These are phyloP conservation scores for Colletotrichum orbiculare DNA, from an alignment of 2,329 filamentous ascomycete genomes.

Conservation along the genomic window DNA sequence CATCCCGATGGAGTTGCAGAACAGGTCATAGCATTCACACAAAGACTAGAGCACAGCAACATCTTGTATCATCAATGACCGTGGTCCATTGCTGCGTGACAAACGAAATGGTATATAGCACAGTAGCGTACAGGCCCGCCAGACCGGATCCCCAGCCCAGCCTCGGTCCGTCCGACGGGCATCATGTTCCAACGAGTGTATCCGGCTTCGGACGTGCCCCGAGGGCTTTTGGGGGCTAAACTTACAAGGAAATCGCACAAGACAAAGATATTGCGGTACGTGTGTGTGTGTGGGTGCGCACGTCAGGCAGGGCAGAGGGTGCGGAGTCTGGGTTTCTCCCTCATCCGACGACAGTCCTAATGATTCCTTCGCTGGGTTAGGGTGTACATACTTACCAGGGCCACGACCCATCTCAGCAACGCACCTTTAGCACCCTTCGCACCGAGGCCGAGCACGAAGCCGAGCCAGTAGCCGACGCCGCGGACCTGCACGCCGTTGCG, in stretches of 20 bases:
- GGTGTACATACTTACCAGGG: conserved; percentile 47
- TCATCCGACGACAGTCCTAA: conserved; percentile 45
- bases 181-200: conserved; percentile 27
- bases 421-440: conserved; percentile 60
- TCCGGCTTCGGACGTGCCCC: neutral
- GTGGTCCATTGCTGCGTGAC: conserved; percentile 2
- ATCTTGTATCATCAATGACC: neutral
- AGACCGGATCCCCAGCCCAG: neutral
- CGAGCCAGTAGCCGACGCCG: conserved; percentile 65
- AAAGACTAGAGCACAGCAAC: neutral
- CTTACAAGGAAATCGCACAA: conserved; percentile 13
- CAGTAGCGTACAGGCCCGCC: conserved; percentile 24
- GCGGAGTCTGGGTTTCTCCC: conserved; percentile 14
- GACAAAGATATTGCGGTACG: neutral
- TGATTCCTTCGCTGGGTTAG: conserved; percentile 48
- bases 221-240: conserved; percentile 14
- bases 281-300: neutral
- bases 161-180: neutral
- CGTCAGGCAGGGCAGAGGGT: neutral
- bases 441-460: conserved; percentile 63
- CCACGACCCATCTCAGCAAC: conserved; percentile 63
- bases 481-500: conserved; percentile 64
- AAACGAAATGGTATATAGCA: conserved; percentile 33
- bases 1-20: conserved; percentile 19
- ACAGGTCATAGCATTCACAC: neutral